Evolutionary conservation across 805 yeast genomes (phyloP).

Genomic region (Vanderwaltozyma yarrowii): DNA sequence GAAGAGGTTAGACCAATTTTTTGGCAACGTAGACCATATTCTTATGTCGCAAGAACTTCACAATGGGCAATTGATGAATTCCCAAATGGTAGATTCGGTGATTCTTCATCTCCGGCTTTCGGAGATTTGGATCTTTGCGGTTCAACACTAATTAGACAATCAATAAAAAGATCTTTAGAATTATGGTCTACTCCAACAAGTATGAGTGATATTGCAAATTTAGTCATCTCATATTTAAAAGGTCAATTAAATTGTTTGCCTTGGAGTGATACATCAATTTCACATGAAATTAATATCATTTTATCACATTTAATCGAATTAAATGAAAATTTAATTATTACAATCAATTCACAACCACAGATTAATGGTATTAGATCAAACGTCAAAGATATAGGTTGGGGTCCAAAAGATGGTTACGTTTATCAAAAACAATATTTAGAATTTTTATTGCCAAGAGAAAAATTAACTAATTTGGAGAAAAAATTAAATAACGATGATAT

Average conservation of each 20-base stretch:
- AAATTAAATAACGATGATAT: constrained; percentile 35
- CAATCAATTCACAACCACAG: constrained; percentile 92
- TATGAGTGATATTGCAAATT: constrained; percentile 46
- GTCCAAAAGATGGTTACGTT: constrained; percentile 85
- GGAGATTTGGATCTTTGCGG: constrained; percentile 82
- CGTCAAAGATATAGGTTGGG: constrained; percentile 82
- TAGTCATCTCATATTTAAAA: constrained; percentile 59
- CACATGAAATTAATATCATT: constrained; percentile 61
- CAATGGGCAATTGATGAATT: constrained; percentile 84
- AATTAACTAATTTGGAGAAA: constrained; percentile 15
- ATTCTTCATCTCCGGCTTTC: constrained; percentile 93
- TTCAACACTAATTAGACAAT: constrained; percentile 69
- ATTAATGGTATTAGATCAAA: constrained; percentile 68
- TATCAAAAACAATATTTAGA: constrained; percentile 93
- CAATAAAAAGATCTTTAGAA: constrained; percentile 67
- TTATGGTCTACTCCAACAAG: constrained; percentile 79
- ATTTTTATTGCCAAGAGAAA: constrained; percentile 56
- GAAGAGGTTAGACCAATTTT: constrained; percentile 90
- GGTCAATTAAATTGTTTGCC: constrained; percentile 73
- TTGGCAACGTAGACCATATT: constrained; percentile 89
- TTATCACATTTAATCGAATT: constrained; percentile 48
- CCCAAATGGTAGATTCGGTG: constrained; percentile 99
- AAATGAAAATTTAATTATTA: constrained; percentile 58
- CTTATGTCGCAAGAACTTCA: constrained; percentile 80
- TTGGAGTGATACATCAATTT: constrained; percentile 90